Base-by-base conservation (phyloP, 139 green algal genomes). In the Monoraphidium neglectum region DNA sequence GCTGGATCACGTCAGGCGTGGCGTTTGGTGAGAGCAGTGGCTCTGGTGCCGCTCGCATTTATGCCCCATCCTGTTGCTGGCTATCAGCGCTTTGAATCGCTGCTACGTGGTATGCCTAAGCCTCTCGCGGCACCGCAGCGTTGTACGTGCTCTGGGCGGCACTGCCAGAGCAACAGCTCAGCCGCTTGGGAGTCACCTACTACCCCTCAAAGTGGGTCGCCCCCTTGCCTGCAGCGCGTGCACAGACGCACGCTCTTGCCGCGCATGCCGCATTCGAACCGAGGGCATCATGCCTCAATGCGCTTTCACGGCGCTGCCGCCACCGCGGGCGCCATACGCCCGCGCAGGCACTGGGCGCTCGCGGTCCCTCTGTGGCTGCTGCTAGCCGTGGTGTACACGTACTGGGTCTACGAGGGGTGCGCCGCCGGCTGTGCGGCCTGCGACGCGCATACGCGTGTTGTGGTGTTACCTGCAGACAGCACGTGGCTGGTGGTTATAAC, bases 141-240 rank as follows among this genome's bases (percentile, higher is more conserved):
- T 15, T 84, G 0, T 94, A 86, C 54, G n/a, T 88, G 5, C 35
- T 85, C 2, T 94, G 90, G 90, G 85, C 90, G 12, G 84, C 81
- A n/a, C 68, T 81, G 1, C 90, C 90, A 1, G 80, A 87, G 18
- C 13, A 3, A 0, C 8, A 74, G 13, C 73, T 94, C 47, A 65
- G 88, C 13, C 37, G 30, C 0, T n/a, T 76, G 8, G 90, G 90
- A 1, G 68, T 94, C 1, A 90, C 83, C 0, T 94, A 94, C 71
- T 94, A 90, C 49, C 90, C 90, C 0, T 81, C 63, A 72, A 94
- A 90, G 84, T 86, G 65, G 46, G 69, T 30, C 26, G 32, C 15
- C 23, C 30, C 33, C 66, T 37, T 36, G 61, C 33, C 33, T 24
- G 24, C n/a, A 56, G 30, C 56, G n/a, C n/a, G n/a, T n/a, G n/a